Evolutionary conservation across 192 early-diverging fungal genomes (phyloP), one percentile per base, ranked within the genome.

Genomic region (Coemansia biformis): DNA sequence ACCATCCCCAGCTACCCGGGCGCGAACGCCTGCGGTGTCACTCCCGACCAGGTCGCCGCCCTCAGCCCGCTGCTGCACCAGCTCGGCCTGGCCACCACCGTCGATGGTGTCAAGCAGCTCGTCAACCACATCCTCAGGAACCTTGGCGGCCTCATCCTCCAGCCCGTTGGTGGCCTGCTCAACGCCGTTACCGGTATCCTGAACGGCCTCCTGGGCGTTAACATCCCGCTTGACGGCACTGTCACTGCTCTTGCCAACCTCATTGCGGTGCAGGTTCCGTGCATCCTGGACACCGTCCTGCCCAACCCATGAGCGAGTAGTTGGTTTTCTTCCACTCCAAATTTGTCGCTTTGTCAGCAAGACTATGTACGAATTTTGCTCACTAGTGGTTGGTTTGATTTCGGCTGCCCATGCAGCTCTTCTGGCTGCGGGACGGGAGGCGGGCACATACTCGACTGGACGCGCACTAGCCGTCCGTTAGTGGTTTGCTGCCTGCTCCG

Each of bases 61-160:
- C 69, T 73, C 7, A 65, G 57, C 0, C 69, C 69, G 1, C 30
- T 73, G 10, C 49, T 73, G 44, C 65, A 60, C n/a, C 60, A 61
- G 26, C 62, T 73, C 6, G 62, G 69, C 8, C 48, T 73, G 18
- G 69, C 62, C 11, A 14, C 46, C 17, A 73, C 69, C 7, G 69
- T 58, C 33, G 54, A 65, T 58, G 69, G 65, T 24, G 42, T 73
- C 54, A 73, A 73, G 34, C 42, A 63, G 32, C 51, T 73, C 8
- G 57, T 64, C 30, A 44, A 65, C 45, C 57, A 65, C 31, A 61
- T 73, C 33, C 57, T 73, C 6, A 24, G 57, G 16, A 44, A 57
- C 10, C 26, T 73, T 13, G 62, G 69, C 33, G 69, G 65, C 14
- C 54, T 73, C 1, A 46, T 36, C 30, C 60, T 61, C 46, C 46